Evolutionary conservation across 2,329 filamentous ascomycete species (phyloP), one percentile per base, ranked within the genome.

Genomic region (Trichophyton schoenleinii): DNA sequence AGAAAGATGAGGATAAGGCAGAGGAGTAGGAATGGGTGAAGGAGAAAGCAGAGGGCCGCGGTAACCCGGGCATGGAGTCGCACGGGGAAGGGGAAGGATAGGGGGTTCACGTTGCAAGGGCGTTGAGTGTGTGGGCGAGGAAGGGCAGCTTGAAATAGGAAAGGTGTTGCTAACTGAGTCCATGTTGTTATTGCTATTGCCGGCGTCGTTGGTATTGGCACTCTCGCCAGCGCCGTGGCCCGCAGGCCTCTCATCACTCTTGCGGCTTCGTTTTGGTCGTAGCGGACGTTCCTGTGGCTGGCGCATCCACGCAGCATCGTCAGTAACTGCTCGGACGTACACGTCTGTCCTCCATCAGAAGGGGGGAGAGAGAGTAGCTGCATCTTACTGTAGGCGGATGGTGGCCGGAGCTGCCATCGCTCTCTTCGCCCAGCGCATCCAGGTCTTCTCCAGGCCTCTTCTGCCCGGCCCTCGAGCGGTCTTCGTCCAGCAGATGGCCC

Each of bases 221-320:
- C 6, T 48, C 3, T 68, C 68, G 7, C 71, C 69, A 9, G 69
- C 68, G n/a, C 64, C 65, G 13, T 67, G 68, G 4, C 66, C 63
- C 7, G 68, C 62, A 6, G 66, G 62, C 28, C 58, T 53, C 36
- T 70, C 62, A 42, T 74, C 74, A 11, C 72, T 71, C 63, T 74
- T 75, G 52, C 74, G 73, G 53, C 70, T 74, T 63, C 73, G 73
- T 64, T 77, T 77, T 20, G 73, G 70, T 62, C 77, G 74, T 52
- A 78, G 72, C 5, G 77, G 77, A 57, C 77, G 71, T 70, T 79
- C 76, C 69, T 76, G 71, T 48, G 77, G 77, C 76, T 79, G 63
- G 44, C 22, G 44, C 38, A 58, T 22, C 15, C n/a, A 18, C 44
- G 11, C 28, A 28, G n/a, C 25, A 25, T 20, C n/a, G 41, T 46